Evolutionary conservation across 1,284 basidiomycete species (phyloP).

Genomic region (Laetiporus sulphureus): DNA sequence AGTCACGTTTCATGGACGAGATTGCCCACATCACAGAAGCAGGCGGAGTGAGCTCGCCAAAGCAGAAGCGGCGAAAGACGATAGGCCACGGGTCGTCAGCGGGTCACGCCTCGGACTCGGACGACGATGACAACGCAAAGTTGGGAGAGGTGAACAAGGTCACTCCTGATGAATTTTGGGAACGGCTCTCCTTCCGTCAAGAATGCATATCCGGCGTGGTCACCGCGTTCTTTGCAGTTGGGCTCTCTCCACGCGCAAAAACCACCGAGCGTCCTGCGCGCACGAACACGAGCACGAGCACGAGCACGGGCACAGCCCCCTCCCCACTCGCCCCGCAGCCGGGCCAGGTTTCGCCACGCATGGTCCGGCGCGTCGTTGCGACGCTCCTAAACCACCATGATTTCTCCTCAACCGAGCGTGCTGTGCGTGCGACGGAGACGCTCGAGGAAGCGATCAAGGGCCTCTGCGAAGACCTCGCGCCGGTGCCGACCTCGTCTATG

Average conservation of each 20-base stretch:
- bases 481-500: slow-evolving; percentile 19
- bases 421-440: slow-evolving; percentile 61
- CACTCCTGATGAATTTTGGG: slow-evolving; percentile 81
- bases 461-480: slow-evolving; percentile 56
- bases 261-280: not conserved
- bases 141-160: slow-evolving; percentile 50
- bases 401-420: slow-evolving; percentile 62
- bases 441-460: slow-evolving; percentile 63
- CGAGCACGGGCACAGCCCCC: slow-evolving; percentile 18
- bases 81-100: slow-evolving; percentile 9
- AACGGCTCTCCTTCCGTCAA: slow-evolving; percentile 90
- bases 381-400: slow-evolving; percentile 70
- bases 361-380: slow-evolving; percentile 63
- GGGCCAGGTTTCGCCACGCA: slow-evolving; percentile 56
- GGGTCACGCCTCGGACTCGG: slow-evolving; percentile 9
- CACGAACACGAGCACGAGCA: not conserved
- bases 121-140: slow-evolving; percentile 14
- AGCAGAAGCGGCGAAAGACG: slow-evolving; percentile 43
- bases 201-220: slow-evolving; percentile 83
- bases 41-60: slow-evolving; percentile 54
- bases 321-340: slow-evolving; percentile 44
- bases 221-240: slow-evolving; percentile 83
- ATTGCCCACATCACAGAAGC: slow-evolving; percentile 66
- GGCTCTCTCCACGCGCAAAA: slow-evolving; percentile 22
- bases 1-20: slow-evolving; percentile 86